Base-by-base conservation (phyloP, 1,284 basidiomycete genomes). In the Cryptococcus hybrid region DNA sequence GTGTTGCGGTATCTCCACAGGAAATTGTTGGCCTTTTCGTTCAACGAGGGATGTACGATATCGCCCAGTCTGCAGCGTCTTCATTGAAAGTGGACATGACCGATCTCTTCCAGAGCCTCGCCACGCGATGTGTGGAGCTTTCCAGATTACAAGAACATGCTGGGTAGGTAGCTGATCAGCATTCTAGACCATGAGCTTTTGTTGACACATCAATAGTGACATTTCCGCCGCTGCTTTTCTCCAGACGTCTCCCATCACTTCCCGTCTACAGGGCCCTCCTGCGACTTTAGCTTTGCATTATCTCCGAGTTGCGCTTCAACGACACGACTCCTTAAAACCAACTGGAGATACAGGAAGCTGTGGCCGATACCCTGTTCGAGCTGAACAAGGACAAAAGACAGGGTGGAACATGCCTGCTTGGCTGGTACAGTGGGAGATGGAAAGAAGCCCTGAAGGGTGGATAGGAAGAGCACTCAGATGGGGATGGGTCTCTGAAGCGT, bases 271-370 rank as follows among this genome's bases (percentile, higher is more conserved):
- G 42, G 93, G 93, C 1, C 84, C 88, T 1, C 82, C 87, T 34
- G 83, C 86, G 15, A 88, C 91, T 60, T 84, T 90, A 58, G 92
- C 88, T 2, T 92, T 93, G 89, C 83, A 88, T 67, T 94, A 92
- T 74, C 83, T 99, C 50, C 87, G 89, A 60, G 82, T 87, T 63
- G 84, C 88, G 30, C 81, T 98, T 54, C 84, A 86, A 56, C 84
- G 88, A 51, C 84, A 94, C 69, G 92, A 96, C 72, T 81, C 81
- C 52, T 18, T 18, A 18, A 86, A 61, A 89, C 85, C 13, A 85
- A 89, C 66, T 87, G 82, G 76, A 82, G 81, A 57, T 94, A 95
- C 74, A 84, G 83, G 88, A 89, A 66, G 83, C 84, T 7, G 84
- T 87, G 9, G 79, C 92, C 48, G 90, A 94, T 73, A 86, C 85